Conservation (phyloP, 352 stramenopile species). For the Phytophthora rubi region DNA sequence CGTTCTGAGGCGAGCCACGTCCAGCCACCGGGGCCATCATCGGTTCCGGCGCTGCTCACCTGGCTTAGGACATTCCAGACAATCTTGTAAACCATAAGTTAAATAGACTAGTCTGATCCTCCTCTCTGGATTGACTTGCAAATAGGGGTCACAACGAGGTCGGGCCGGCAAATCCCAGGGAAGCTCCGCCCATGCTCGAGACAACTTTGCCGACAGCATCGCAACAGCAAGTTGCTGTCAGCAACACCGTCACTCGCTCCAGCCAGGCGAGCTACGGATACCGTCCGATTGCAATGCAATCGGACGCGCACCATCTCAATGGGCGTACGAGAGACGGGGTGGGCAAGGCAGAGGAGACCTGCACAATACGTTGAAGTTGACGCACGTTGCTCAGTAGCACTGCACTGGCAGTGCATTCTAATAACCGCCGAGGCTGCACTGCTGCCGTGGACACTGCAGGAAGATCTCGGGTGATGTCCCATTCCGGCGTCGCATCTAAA, state of each 20-base stretch:
- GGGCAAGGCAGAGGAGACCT: not conserved
- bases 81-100: no score
- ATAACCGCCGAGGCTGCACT: no score
- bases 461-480: not conserved
- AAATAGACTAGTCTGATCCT: no score
- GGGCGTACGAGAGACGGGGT: constrained; percentile 4
- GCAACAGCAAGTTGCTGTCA: not conserved
- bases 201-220: no score
- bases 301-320: constrained; percentile 27
- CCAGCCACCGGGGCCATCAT: no score
- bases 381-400: not conserved
- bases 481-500: not conserved
- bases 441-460: no score
- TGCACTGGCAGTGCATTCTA: no score
- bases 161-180: not conserved
- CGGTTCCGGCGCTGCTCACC: no score
- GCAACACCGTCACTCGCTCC: not conserved
- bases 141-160: not conserved
- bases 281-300: constrained; percentile 7
- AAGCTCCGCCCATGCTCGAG: not conserved
- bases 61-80: no score
- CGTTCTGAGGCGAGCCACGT: no score
- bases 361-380: not conserved
- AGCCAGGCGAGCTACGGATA: not conserved
- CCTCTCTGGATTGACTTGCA: no score